Evolutionary conservation across 306 rosid species (phyloP).

Genomic region (Lathyrus oleraceus): DNA sequence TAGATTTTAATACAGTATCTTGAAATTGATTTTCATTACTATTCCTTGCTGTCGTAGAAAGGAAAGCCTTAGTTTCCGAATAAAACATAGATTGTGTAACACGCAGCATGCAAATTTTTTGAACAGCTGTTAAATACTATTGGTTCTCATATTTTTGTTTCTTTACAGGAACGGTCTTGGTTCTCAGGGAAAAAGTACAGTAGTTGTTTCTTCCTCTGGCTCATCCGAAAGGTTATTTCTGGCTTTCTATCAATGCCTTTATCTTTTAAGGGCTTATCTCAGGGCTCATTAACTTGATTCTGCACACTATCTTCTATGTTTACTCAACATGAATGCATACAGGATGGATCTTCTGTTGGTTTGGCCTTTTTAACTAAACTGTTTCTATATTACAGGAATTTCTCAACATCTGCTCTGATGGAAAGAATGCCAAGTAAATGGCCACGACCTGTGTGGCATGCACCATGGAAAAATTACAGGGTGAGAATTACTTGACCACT

Average conservation of each 20-base stretch:
- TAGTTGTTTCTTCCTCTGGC: slow-evolving; percentile 59
- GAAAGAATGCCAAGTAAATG: slow-evolving; percentile 98
- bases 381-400: slow-evolving; percentile 54
- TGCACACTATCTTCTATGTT: slow-evolving; percentile 10
- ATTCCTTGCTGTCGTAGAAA: neutral
- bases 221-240: slow-evolving; percentile 88
- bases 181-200: slow-evolving; percentile 58
- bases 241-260: slow-evolving; percentile 29
- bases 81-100: neutral
- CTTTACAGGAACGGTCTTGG: slow-evolving; percentile 64
- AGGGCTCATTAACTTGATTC: slow-evolving; percentile 5
- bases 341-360: slow-evolving; percentile 18
- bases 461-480: slow-evolving; percentile 97
- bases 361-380: slow-evolving; percentile 26
- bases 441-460: slow-evolving; percentile 99
- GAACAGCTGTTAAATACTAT: slow-evolving; percentile 19
- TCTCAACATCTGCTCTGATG: slow-evolving; percentile 88
- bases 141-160: slow-evolving; percentile 31
- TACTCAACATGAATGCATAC: neutral
- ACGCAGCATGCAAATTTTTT: neutral
- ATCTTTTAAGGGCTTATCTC: slow-evolving; percentile 22
- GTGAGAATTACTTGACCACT: slow-evolving; percentile 43
- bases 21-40: slow-evolving; percentile 5
- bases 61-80: neutral
- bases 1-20: neutral